Conservation (phyloP, 805 yeast genomes). For the Yarrowia deformans region DNA sequence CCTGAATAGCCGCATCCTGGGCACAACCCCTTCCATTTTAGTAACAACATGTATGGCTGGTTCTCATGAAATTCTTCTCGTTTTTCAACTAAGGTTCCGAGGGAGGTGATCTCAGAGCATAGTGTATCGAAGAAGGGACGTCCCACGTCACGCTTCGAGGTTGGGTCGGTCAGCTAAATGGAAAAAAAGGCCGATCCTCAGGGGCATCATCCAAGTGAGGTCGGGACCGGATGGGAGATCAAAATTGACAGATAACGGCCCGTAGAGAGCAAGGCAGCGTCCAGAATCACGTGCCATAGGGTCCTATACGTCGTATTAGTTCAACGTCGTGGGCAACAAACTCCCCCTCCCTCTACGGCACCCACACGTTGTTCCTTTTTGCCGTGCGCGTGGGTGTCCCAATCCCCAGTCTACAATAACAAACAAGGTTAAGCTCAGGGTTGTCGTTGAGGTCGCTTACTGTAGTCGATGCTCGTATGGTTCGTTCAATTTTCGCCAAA, state of each 20-base stretch:
- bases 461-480: slow-evolving; percentile 35
- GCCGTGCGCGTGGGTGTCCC: slow-evolving; percentile 6
- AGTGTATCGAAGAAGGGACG: background rate
- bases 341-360: background rate
- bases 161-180: slow-evolving; percentile 20
- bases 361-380: slow-evolving; percentile 5
- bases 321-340: background rate
- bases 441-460: slow-evolving; percentile 37
- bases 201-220: background rate
- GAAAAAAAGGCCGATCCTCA: background rate
- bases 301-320: background rate
- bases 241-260: background rate
- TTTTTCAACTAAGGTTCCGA: background rate
- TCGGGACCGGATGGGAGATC: background rate
- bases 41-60: background rate
- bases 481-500: slow-evolving; percentile 37
- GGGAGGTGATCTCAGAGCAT: background rate
- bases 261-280: too few species aligned
- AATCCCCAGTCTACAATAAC: slow-evolving; percentile 3
- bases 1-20: too few species aligned
- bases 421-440: slow-evolving; percentile 34
- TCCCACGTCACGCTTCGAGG: slow-evolving; percentile 7
- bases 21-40: too few species aligned
- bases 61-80: background rate
- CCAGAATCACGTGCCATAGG: too few species aligned